These are phyloP conservation scores for Cryptococcus sp. DNA, from an alignment of 1,284 basidiomycete species.

Conservation along the genomic window DNA sequence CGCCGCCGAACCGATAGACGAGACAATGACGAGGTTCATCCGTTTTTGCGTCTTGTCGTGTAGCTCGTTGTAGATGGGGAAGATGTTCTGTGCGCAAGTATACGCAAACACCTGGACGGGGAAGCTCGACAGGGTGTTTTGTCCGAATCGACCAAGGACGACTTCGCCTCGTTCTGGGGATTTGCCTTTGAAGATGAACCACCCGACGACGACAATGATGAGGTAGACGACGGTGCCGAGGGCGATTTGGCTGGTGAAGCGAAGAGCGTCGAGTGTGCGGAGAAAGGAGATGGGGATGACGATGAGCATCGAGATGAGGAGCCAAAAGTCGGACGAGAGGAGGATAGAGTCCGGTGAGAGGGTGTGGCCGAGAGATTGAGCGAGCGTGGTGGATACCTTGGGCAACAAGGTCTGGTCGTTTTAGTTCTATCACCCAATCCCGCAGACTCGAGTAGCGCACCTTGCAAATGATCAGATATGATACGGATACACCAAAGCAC, in stretches of 20 bases:
- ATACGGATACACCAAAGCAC: conserved; percentile 94
- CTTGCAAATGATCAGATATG: conserved; percentile 93
- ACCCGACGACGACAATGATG: conserved; percentile 57
- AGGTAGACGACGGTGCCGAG: conserved; percentile 53
- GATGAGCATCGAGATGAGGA: conserved; percentile 71
- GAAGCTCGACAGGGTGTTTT: conserved; percentile 58
- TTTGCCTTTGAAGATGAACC: conserved; percentile 44
- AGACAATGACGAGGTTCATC: conserved; percentile 80
- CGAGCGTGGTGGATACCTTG: conserved; percentile 79
- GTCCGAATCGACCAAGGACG: conserved; percentile 35
- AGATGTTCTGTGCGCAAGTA: conserved; percentile 58
- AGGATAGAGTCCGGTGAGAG: conserved; percentile 56
- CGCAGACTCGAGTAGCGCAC: conserved; percentile 49
- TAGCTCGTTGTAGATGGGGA: conserved; percentile 92
- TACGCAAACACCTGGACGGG: conserved; percentile 95
- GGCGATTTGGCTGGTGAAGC: conserved; percentile 48
- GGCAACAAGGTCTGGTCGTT: conserved; percentile 63
- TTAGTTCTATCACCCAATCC: not conserved
- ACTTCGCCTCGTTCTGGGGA: conserved; percentile 38
- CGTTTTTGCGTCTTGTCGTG: conserved; percentile 69
- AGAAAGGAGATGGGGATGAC: conserved; percentile 85
- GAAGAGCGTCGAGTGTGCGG: conserved; percentile 62
- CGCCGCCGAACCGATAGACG: conserved; percentile 74
- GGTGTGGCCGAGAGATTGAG: conserved; percentile 59
- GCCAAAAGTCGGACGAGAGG: conserved; percentile 75